Evolutionary conservation across 371 early-diverging fungal genomes (phyloP).

Genomic region (Actinomortierella wolfii): DNA sequence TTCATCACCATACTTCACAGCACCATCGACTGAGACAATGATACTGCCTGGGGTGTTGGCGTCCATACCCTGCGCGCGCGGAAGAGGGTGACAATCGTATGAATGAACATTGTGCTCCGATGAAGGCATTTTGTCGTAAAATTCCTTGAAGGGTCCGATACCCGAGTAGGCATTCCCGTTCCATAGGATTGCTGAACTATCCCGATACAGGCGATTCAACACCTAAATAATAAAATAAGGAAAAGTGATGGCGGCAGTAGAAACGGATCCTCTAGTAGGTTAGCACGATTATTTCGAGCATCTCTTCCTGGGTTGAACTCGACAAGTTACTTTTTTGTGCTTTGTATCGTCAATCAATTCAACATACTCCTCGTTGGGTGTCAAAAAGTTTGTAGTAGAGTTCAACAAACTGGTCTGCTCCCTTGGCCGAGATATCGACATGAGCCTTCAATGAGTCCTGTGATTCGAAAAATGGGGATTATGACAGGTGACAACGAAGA

Average conservation of each 20-base stretch:
- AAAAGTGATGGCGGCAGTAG: not conserved
- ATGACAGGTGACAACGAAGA: no score
- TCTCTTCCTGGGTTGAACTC: no score
- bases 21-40: conserved; percentile 59
- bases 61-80: conserved; percentile 39
- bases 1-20: conserved; percentile 65
- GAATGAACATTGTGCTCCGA: conserved; percentile 65
- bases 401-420: conserved; percentile 67
- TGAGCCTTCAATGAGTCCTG: conserved; percentile 37
- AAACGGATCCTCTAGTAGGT: not conserved
- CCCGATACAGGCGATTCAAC: conserved; percentile 66
- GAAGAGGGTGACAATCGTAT: conserved; percentile 73
- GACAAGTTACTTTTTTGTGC: not conserved
- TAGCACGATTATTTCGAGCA: not conserved
- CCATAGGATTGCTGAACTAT: conserved; percentile 73
- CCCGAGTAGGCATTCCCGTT: conserved; percentile 72
- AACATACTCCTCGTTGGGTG: conserved; percentile 62
- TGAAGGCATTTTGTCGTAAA: conserved; percentile 59
- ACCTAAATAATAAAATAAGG: conserved; percentile 29
- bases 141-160: conserved; percentile 58
- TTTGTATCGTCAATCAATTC: no score
- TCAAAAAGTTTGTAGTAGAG: conserved; percentile 69
- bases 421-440: conserved; percentile 45
- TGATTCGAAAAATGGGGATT: no score
- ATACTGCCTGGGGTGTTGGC: conserved; percentile 58